Evolutionary conservation across 1,284 basidiomycete species (phyloP).

Genomic region (Chalciporus piperatoides): DNA sequence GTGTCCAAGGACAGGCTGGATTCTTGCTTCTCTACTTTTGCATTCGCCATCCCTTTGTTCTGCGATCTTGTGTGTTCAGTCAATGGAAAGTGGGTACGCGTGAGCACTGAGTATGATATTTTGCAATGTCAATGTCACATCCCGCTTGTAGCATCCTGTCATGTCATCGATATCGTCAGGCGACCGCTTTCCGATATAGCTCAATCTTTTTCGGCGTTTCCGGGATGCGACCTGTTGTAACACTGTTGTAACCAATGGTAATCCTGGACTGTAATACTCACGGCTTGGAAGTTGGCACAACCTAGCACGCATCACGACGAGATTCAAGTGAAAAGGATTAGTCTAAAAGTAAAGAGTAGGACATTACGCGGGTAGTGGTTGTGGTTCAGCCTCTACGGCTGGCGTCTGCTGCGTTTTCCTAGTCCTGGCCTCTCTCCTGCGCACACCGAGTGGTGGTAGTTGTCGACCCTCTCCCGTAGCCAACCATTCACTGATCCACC

Average conservation of each 20-base stretch:
- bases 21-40: slow-evolving; percentile 5
- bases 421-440: slow-evolving; percentile 14
- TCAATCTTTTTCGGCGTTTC: not conserved
- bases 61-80: not conserved
- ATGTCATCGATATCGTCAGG: slow-evolving; percentile 4
- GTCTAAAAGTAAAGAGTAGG: slow-evolving; percentile 5
- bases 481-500: slow-evolving; percentile 31
- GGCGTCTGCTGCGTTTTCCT: slow-evolving; percentile 6
- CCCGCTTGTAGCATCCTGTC: not conserved
- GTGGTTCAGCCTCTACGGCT: not conserved
- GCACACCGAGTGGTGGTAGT: slow-evolving; percentile 19
- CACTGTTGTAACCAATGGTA: too few species aligned
- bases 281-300: not conserved
- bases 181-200: slow-evolving; percentile 7
- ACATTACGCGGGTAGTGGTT: slow-evolving; percentile 10
- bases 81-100: not conserved
- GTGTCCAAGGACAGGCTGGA: not conserved
- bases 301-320: not conserved
- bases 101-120: not conserved
- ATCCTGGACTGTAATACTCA: too few species aligned
- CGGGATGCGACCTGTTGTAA: too few species aligned
- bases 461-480: slow-evolving; percentile 23
- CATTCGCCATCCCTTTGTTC: not conserved
- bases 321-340: not conserved
- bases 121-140: not conserved